A percentile compares a stretch with the other conserved stretches of the same genome.
Evolutionary conservation across 1,284 basidiomycete genomes (phyloP).

Genomic region (Acaromyces ingoldii): DNA sequence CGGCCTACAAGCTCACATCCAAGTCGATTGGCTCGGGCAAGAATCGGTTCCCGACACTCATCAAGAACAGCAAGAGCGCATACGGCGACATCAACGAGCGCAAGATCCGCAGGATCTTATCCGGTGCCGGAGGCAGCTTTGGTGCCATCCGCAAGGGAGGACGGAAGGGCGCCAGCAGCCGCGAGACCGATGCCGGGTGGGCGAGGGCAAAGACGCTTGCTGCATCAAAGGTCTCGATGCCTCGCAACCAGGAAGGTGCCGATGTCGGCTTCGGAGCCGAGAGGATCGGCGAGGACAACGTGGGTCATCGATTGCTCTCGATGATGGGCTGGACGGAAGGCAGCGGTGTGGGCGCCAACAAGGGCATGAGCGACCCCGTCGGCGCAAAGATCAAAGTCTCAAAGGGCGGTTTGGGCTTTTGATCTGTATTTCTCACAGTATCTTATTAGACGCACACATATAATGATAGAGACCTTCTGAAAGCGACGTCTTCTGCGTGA

Average conservation of each 20-base stretch:
- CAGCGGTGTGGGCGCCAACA: conserved; percentile 35
- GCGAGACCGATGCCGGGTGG: conserved; percentile 10
- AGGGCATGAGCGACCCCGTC: conserved; percentile 44
- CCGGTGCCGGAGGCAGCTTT: conserved; percentile 24
- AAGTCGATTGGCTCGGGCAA: conserved; percentile 36
- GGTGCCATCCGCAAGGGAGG: conserved; percentile 26
- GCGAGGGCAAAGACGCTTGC: background rate
- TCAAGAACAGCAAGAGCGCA: conserved; percentile 38
- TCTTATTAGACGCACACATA: background rate
- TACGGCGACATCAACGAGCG: conserved; percentile 22
- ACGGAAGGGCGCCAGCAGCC: conserved; percentile 9
- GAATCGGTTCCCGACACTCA: conserved; percentile 41
- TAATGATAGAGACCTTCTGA: background rate
- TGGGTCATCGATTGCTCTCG: conserved; percentile 45
- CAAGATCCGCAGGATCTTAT: conserved; percentile 29
- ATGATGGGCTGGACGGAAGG: conserved; percentile 50
- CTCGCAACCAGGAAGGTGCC: conserved; percentile 42
- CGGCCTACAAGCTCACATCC: conserved; percentile 37
- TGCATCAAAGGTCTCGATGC: conserved; percentile 17
- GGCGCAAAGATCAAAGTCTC: conserved; percentile 44
- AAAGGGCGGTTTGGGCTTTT: conserved; percentile 44
- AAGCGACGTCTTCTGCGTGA: too few species aligned
- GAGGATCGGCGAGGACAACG: conserved; percentile 45
- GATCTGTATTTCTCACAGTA: background rate
- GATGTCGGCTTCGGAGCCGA: conserved; percentile 46